A percentile compares a stretch with the other conserved stretches of the same genome.
Conservation (phyloP, 441 rosid species). For the Gossypium gossypioides region DNA sequence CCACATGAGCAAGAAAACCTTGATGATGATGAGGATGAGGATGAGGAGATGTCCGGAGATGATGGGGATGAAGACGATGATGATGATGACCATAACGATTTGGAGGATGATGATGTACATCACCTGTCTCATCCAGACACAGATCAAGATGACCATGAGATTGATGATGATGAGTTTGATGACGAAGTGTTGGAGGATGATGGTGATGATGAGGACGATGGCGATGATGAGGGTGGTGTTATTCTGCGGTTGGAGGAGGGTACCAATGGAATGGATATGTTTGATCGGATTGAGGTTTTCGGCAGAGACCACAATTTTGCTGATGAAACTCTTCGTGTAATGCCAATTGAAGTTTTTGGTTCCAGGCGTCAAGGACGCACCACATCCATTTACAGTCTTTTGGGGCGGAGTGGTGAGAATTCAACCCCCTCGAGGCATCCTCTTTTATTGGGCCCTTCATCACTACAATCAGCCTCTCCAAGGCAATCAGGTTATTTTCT, state of each 20-base stretch:
- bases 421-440: constrained; percentile 76
- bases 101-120: constrained; percentile 84
- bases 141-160: constrained; percentile 97
- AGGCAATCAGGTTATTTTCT: constrained; percentile 54
- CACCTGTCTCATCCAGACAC: constrained; percentile 86
- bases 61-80: constrained; percentile 76
- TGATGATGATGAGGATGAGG: constrained; percentile 50
- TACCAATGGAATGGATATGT: constrained; percentile 82
- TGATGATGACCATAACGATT: constrained; percentile 66
- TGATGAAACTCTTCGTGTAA: constrained; percentile 81
- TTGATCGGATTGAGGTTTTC: constrained; percentile 91
- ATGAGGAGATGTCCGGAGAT: constrained; percentile 88
- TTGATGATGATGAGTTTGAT: constrained; percentile 88
- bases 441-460: constrained; percentile 64
- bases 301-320: constrained; percentile 79
- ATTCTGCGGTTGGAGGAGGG: constrained; percentile 90
- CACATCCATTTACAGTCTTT: constrained; percentile 88
- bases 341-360: constrained; percentile 98
- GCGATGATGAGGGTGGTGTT: constrained; percentile 87
- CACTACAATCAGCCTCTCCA: constrained; percentile 31
- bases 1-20: constrained; percentile 70
- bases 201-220: constrained; percentile 88
- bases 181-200: constrained; percentile 95
- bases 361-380: constrained; percentile 95
- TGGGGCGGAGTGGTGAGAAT: constrained; percentile 70